Percentiles rank a stretch among this genome's conserved stretches.
Evolutionary conservation across 164 flowering plant species (phyloP).

Genomic region (Kingdonia uniflora): DNA sequence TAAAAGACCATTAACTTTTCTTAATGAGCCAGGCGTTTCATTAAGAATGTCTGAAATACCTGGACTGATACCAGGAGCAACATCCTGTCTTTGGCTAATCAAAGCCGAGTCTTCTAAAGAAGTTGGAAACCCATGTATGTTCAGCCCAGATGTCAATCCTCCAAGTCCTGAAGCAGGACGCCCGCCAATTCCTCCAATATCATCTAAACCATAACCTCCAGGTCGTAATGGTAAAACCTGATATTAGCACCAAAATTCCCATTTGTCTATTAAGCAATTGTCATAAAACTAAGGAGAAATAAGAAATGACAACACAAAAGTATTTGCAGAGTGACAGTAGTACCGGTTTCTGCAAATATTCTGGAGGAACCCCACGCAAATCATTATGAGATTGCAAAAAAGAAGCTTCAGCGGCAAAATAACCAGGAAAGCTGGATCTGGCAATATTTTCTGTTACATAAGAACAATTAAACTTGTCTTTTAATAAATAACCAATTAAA

Average conservation of each 20-base stretch:
- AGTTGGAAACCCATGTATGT: conserved; percentile 21
- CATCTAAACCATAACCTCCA: conserved; percentile 30
- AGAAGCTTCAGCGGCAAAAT: conserved; percentile 31
- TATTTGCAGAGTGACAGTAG: conserved; percentile 2
- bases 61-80: conserved; percentile 17
- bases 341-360: conserved; percentile 32
- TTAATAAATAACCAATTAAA: conserved; percentile 9
- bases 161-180: conserved; percentile 22
- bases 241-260: conserved; percentile 2
- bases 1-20: conserved; percentile 21
- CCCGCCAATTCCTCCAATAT: conserved; percentile 17
- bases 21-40: conserved; percentile 27
- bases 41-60: conserved; percentile 21
- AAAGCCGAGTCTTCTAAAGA: conserved; percentile 29
- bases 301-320: not conserved
- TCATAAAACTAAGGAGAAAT: not conserved
- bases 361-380: conserved; percentile 21
- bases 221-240: conserved; percentile 28
- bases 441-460: conserved; percentile 17
- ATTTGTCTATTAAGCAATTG: not conserved
- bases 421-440: conserved; percentile 34
- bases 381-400: conserved; percentile 17
- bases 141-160: conserved; percentile 29
- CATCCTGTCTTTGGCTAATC: conserved; percentile 30
- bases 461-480: too few relatives aligned